phyloP scores from a whole-genome alignment of 345 rosid genomes.

The Mangifera indica region DNA sequence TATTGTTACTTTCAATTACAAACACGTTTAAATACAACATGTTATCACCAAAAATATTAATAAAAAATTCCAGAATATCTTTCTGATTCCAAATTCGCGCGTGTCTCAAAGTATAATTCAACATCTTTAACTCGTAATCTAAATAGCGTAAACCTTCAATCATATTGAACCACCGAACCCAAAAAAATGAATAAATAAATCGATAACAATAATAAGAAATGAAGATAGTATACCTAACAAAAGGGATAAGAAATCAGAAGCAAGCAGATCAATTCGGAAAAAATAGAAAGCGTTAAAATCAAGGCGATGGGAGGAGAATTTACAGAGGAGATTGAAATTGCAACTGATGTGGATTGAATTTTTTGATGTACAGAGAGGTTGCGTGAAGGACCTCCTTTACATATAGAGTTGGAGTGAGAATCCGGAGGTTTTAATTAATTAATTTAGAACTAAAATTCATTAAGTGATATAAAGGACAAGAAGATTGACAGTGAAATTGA shows the following conservation, averaged over 20 bases:
- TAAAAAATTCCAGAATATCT: not conserved
- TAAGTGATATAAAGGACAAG: not conserved
- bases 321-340: conserved; percentile 35
- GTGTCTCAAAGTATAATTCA: not conserved
- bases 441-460: not conserved
- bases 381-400: conserved; percentile 33
- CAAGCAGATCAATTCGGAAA: conserved; percentile 18
- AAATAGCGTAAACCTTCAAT: conserved; percentile 11
- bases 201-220: not conserved
- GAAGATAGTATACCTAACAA: not conserved
- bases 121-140: not conserved
- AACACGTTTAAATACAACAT: no score
- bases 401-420: conserved; percentile 14
- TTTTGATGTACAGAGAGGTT: conserved; percentile 26
- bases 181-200: conserved; percentile 1
- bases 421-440: not conserved
- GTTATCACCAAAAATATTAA: not conserved
- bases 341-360: conserved; percentile 13
- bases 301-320: conserved; percentile 25
- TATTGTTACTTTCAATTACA: not conserved
- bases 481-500: not conserved
- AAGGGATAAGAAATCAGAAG: not conserved
- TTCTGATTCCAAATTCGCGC: conserved; percentile 1
- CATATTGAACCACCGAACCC: not conserved
- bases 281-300: conserved; percentile 15